These are phyloP conservation scores for Chrysochromulina tobinii DNA, from an alignment of 78 protist genomes.

Conservation along the genomic window DNA sequence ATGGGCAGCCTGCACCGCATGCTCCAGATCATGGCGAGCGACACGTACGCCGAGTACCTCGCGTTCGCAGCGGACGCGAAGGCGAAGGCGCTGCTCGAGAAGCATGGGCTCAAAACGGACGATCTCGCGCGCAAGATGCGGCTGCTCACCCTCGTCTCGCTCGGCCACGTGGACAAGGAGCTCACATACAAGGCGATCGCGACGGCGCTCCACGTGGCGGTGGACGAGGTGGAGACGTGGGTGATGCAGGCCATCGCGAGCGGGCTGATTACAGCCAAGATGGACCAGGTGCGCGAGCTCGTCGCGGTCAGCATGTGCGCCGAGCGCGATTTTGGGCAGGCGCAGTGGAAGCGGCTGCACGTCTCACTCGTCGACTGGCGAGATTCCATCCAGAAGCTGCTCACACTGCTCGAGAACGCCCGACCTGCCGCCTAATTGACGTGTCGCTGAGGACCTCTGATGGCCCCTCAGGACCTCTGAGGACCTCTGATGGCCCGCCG, in stretches of 20 bases:
- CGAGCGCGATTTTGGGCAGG: slow-evolving; percentile 5
- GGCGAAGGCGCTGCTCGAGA: background rate
- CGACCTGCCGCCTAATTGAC: too few relatives aligned
- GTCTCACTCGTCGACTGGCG: background rate
- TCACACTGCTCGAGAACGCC: background rate
- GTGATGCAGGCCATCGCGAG: background rate
- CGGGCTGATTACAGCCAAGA: background rate
- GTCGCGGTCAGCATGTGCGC: background rate
- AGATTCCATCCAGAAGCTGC: background rate
- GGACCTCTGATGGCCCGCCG: too few relatives aligned
- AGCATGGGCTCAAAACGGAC: background rate
- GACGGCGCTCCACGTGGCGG: background rate
- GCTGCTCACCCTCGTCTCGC: background rate
- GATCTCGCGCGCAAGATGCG: background rate
- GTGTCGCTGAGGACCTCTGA: too few relatives aligned
- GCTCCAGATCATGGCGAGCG: background rate
- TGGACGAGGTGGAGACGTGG: background rate
- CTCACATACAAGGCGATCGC: background rate
- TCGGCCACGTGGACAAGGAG: background rate
- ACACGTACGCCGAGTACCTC: background rate
- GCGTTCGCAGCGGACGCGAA: background rate
- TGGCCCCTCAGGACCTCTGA: too few relatives aligned
- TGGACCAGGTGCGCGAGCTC: background rate
- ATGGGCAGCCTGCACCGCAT: background rate
- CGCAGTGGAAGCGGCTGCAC: background rate